Conservation (phyloP, 148 eudicot species). For the Rhododendron mucronatum region DNA sequence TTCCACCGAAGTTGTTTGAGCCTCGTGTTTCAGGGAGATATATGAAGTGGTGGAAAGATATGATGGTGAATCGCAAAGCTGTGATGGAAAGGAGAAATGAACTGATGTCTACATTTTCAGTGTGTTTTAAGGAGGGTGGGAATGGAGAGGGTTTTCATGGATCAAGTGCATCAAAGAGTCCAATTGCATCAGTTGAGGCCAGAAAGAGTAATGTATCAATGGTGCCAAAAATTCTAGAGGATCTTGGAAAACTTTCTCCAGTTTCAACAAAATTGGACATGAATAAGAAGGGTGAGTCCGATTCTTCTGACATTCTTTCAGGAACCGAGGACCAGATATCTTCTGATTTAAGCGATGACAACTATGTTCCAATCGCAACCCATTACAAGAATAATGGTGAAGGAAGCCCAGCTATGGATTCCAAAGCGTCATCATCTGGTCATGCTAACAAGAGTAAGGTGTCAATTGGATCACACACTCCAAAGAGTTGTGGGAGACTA, state of each 20-base stretch:
- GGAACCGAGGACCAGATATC: not conserved
- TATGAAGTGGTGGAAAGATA: constrained; percentile 37
- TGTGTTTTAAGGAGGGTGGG: not conserved
- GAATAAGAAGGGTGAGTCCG: not conserved
- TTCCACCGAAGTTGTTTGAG: constrained; percentile 28
- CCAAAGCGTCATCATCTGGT: not conserved
- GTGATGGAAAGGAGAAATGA: not conserved
- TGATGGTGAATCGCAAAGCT: not conserved
- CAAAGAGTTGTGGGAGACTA: not conserved
- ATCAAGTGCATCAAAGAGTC: not conserved
- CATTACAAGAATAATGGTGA: not conserved
- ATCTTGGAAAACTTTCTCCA: not conserved
- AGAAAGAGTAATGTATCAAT: not conserved
- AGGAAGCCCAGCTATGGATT: not conserved
- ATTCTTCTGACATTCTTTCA: not conserved
- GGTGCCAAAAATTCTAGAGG: not conserved
- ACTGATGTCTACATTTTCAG: not conserved
- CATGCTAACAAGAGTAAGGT: not conserved
- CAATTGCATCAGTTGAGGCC: not conserved
- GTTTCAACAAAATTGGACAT: not conserved
- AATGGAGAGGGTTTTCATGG: not conserved
- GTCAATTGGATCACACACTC: not conserved
- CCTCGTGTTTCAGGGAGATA: constrained; percentile 27
- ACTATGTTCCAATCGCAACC: not conserved
- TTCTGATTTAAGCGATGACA: not conserved